These are phyloP conservation scores for Amoebophrya sp. DNA, from an alignment of 169 alveolate species.

Conservation along the genomic window DNA sequence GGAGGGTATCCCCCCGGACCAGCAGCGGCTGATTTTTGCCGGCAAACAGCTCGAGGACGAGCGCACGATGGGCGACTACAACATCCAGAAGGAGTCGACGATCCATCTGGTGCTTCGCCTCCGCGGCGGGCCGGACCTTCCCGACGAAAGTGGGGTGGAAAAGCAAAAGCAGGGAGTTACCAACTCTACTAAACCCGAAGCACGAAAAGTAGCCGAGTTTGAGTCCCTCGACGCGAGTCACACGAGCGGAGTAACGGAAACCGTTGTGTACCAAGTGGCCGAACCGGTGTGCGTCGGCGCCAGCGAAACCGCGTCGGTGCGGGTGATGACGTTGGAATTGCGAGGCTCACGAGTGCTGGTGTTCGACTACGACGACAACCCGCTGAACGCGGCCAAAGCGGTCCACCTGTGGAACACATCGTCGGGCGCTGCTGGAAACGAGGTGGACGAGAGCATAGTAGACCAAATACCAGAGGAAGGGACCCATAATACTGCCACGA, in stretches of 20 bases:
- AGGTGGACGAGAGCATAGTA: no score
- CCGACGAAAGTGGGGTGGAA: no score
- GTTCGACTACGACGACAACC: neutral
- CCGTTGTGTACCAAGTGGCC: neutral
- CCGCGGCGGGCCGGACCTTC: no score
- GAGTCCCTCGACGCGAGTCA: neutral
- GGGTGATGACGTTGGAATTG: neutral
- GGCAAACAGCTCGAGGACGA: slow-evolving; percentile 98
- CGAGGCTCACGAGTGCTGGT: neutral
- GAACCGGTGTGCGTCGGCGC: neutral
- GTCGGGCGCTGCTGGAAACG: no score
- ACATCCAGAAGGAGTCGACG: slow-evolving; percentile 81
- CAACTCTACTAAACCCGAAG: neutral
- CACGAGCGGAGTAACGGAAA: neutral
- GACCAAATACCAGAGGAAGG: no score
- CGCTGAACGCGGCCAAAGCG: neutral
- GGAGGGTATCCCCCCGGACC: slow-evolving; percentile 91
- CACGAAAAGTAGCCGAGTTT: neutral
- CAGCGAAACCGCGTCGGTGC: neutral
- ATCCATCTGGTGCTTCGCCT: slow-evolving; percentile 39
- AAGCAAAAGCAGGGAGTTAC: neutral
- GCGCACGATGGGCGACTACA: slow-evolving; percentile 92
- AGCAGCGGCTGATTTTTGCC: slow-evolving; percentile 94
- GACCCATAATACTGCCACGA: no score
- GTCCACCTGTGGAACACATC: neutral